Conservation (phyloP, 176 grass and related monocot species). For the Oryza longistaminata region DNA sequence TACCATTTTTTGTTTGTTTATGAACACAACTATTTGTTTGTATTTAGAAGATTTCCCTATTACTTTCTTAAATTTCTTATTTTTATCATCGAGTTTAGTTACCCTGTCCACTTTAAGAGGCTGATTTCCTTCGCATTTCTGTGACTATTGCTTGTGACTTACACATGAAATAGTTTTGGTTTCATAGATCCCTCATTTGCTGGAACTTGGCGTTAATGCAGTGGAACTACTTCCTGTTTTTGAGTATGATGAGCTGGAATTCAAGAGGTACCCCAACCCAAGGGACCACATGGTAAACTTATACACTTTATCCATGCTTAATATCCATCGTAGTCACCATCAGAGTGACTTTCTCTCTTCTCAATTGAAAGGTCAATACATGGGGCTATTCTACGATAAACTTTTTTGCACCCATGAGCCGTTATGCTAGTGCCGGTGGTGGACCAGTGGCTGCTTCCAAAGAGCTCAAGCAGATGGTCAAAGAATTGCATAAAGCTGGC, state of each 20-base stretch:
- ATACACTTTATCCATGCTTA: background rate
- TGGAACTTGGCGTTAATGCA: constrained; percentile 94
- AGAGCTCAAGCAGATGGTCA: constrained; percentile 95
- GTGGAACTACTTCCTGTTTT: constrained; percentile 94
- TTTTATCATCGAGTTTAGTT: background rate
- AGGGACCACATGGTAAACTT: constrained; percentile 94
- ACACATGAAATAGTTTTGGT: constrained; percentile 44
- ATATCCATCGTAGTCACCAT: background rate
- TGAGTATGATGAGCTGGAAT: constrained; percentile 97
- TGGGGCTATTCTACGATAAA: constrained; percentile 99
- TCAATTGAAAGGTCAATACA: constrained; percentile 81
- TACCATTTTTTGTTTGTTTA: constrained; percentile 7
- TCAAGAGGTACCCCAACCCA: constrained; percentile 80
- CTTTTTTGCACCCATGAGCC: constrained; percentile 99
- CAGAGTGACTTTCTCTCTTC: constrained; percentile 30
- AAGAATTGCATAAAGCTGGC: constrained; percentile 93
- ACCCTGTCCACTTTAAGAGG: background rate
- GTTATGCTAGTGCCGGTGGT: constrained; percentile 96
- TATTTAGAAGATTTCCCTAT: background rate
- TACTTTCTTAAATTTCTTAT: background rate
- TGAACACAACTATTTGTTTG: background rate
- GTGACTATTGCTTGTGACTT: constrained; percentile 24
- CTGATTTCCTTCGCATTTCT: constrained; percentile 25
- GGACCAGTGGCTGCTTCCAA: constrained; percentile 79
- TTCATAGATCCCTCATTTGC: constrained; percentile 92